phyloP scores from a whole-genome alignment of 495 filamentous ascomycete species.

The Penicillium ucsense region DNA sequence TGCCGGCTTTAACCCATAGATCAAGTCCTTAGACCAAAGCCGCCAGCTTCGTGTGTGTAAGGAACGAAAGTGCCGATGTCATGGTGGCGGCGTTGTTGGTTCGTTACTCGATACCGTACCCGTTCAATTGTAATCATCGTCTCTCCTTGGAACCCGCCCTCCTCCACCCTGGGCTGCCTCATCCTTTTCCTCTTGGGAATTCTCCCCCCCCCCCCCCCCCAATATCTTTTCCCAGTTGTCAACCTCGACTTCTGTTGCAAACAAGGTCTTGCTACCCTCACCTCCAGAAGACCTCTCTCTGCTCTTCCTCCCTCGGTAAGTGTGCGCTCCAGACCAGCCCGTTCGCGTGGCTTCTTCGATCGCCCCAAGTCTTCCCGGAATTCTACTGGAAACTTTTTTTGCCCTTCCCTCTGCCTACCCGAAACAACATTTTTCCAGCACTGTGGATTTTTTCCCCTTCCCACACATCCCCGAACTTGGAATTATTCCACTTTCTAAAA shows the following conservation, averaged over 20 bases:
- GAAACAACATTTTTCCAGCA: conserved; percentile 18
- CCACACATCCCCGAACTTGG: conserved; percentile 1
- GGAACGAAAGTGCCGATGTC: conserved; percentile 2
- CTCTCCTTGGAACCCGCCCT: not conserved
- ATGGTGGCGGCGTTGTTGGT: conserved; percentile 7
- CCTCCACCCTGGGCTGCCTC: not conserved
- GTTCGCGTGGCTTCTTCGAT: too few species aligned
- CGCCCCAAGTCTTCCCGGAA: not conserved
- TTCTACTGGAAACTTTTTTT: not conserved
- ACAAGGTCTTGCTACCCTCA: not conserved
- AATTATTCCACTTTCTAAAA: conserved; percentile 2
- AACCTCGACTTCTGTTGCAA: too few species aligned
- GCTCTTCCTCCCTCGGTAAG: not conserved
- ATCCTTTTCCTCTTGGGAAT: not conserved
- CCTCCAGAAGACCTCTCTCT: not conserved
- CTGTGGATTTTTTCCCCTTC: conserved; percentile 12
- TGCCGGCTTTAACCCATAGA: too few species aligned
- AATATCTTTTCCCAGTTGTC: too few species aligned
- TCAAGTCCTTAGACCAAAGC: not conserved
- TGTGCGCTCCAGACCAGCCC: too few species aligned
- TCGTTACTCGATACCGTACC: not conserved
- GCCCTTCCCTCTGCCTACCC: conserved; percentile 10
- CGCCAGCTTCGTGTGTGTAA: not conserved
- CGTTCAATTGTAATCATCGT: too few species aligned
- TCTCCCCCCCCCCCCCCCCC: too few species aligned